Conservation (phyloP, 192 early-diverging fungal genomes). For the Thoreauomyces humboldtii region DNA sequence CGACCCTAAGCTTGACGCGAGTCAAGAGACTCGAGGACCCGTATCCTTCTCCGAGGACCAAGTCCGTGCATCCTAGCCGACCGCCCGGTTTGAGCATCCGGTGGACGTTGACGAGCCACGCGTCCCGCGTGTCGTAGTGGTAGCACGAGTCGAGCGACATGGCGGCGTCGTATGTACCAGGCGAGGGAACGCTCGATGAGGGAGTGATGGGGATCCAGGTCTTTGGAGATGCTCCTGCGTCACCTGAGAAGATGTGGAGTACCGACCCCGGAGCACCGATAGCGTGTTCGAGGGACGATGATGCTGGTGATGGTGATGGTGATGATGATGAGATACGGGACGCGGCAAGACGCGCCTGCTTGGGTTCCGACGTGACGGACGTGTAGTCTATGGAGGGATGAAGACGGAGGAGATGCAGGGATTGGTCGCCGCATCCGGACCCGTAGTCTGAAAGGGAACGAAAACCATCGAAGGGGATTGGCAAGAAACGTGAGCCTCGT, state of each 20-base stretch:
- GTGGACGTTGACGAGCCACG: slow-evolving; percentile 17
- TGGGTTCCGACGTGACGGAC: slow-evolving; percentile 31
- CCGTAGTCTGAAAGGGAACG: slow-evolving; percentile 34
- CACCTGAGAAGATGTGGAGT: too few species aligned
- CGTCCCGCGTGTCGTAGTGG: slow-evolving; percentile 30
- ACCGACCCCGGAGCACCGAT: too few species aligned
- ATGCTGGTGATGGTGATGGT: too few species aligned
- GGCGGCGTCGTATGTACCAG: slow-evolving; percentile 33
- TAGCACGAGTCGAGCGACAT: slow-evolving; percentile 39
- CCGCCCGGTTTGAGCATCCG: slow-evolving; percentile 9
- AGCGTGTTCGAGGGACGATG: too few species aligned
- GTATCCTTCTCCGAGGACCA: slow-evolving; percentile 24
- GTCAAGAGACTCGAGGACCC: background rate
- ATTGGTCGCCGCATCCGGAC: slow-evolving; percentile 42
- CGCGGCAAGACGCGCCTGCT: slow-evolving; percentile 28
- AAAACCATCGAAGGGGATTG: too few species aligned
- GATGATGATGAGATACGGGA: slow-evolving; percentile 15
- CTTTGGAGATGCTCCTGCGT: too few species aligned
- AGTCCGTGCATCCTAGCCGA: slow-evolving; percentile 25
- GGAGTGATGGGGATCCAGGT: background rate
- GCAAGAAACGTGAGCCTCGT: too few species aligned
- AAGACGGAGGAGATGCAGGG: slow-evolving; percentile 9
- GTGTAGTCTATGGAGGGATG: slow-evolving; percentile 15
- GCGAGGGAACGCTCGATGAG: too few species aligned
- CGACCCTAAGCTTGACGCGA: slow-evolving; percentile 11